Evolutionary conservation across 176 grass and related monocot genomes (phyloP), one percentile per base, ranked within the genome.

Genomic region (Ensete glaucum): DNA sequence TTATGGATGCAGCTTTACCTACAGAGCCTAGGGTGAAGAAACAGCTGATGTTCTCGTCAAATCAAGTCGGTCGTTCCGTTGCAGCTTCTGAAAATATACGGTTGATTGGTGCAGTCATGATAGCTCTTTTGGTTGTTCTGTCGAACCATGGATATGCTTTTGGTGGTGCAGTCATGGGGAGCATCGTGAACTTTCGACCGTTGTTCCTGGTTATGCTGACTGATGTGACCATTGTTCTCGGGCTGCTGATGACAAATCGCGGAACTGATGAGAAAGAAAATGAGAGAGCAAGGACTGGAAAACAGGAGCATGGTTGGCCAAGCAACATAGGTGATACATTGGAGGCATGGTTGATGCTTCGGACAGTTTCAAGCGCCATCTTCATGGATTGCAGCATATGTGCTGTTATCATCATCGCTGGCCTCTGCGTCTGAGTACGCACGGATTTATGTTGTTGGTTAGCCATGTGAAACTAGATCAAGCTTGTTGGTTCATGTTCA

Each of bases 351-450:
- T 74, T 91, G 52, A 58, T 99, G 24, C 50, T 87, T 26, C 88
- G 89, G 84, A 91, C 86, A 75, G 75, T 82, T 1, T 60, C 77
- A 11, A 78, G 69, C 11, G 84, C 90, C 52, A 69, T 87, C 63
- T 77, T 89, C 58, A 91, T 99, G 56, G 95, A 99, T 78, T 84
- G 74, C 67, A 89, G 88, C 56, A 79, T 93, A 76, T 98, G 85
- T 16, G 82, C 88, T 21, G 84, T 91, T 64, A 89, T 91, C 26
- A 85, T 94, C 80, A 83, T 99, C 19, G 91, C 84, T 78, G 87
- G 82, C 80, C 74, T 93, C 77, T 73, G 83, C 52, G 54, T 98
- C 73, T 89, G 80, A 88, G 26, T 67, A 14, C 0, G 5, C 34
- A 16, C 25, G 14, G n/a, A 16, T 22, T 29, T 67, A 12, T n/a